Base-by-base conservation (phyloP, 192 early-diverging fungal species). In the Podila epicladia region DNA sequence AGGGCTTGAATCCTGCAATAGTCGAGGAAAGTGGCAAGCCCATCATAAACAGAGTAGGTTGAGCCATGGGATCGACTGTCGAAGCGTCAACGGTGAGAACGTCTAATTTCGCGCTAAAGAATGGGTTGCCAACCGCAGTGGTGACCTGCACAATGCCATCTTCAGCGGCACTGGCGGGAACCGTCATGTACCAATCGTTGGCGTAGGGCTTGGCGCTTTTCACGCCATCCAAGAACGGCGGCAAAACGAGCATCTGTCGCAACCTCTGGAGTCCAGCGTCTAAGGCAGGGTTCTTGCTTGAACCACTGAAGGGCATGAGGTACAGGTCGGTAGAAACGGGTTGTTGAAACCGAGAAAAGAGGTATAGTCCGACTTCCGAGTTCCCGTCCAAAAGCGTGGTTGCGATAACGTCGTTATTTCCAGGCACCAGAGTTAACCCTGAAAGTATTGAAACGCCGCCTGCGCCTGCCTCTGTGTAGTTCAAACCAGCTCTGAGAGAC, bases 211-310 rank as follows among this genome's bases (percentile, higher is more conserved):
- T n/a, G n/a, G n/a, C n/a, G n/a, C n/a, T n/a, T n/a, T n/a, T n/a
- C n/a, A n/a, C n/a, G n/a, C n/a, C n/a, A n/a, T n/a, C n/a, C n/a
- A n/a, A n/a, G n/a, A n/a, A n/a, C n/a, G 50, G 6, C 4, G 50
- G 50, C 50, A 53, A 22, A 17, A n/a, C 19, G 19, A 53, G n/a
- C 50, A 53, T 1, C 50, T 53, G 50, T 17, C 50, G 50, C 0
- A 72, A 29, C 2, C n/a, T 15, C 9, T 57, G 17, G 24, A 72
- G n/a, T 33, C 71, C 71, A 33, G 53, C 55, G 19, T 26, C 55
- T 17, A 72, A 24, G 5, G 71, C 71, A 1, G 71, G 71, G 63
- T 72, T 72, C 9, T 31, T 38, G 53, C 50, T 65, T 1, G 55
- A 12, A 2, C 5, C 55, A 5, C 3, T 20, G 9, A 20, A n/a